A percentile compares a stretch with the other conserved stretches of the same genome.
Evolutionary conservation across 2,329 filamentous ascomycete genomes (phyloP).

Genomic region (Beauveria rudraprayagi): DNA sequence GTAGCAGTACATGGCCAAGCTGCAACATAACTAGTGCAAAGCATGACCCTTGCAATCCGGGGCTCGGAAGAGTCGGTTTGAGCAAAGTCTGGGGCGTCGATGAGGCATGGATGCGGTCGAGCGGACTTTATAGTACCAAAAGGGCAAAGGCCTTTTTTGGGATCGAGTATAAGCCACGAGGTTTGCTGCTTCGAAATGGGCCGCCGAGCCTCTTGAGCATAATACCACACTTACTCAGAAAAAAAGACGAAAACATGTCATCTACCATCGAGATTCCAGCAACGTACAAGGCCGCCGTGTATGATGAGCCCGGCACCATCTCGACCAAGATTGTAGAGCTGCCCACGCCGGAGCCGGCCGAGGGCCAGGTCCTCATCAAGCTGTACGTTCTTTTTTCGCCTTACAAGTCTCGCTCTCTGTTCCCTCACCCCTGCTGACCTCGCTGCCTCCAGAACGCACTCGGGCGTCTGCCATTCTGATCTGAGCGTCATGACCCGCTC

Average conservation of each 20-base stretch:
- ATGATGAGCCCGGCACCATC: slow-evolving; percentile 19
- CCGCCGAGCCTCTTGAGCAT: too few relatives aligned
- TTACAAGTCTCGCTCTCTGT: too few relatives aligned
- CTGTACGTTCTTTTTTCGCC: slow-evolving; percentile 13
- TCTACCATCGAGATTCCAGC: slow-evolving; percentile 2
- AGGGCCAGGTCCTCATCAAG: slow-evolving; percentile 19
- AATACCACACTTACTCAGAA: not conserved
- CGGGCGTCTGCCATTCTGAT: slow-evolving; percentile 22
- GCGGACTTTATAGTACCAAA: not conserved
- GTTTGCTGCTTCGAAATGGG: too few relatives aligned
- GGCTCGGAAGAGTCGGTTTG: too few relatives aligned
- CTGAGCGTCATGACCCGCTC: slow-evolving; percentile 12
- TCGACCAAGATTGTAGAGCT: slow-evolving; percentile 20
- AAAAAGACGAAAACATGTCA: not conserved
- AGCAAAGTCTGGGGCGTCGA: not conserved
- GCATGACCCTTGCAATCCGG: too few relatives aligned
- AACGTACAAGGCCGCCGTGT: slow-evolving; percentile 17
- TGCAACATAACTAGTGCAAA: too few relatives aligned
- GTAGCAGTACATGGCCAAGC: too few relatives aligned
- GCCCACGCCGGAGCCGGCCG: slow-evolving; percentile 17
- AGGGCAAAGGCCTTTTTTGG: too few relatives aligned
- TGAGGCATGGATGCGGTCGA: not conserved
- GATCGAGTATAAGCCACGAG: too few relatives aligned
- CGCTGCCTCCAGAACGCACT: slow-evolving; percentile 14
- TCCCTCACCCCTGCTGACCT: not conserved